phyloP scores from a whole-genome alignment of 2,329 filamentous ascomycete genomes.

The Drechslera avenae region DNA sequence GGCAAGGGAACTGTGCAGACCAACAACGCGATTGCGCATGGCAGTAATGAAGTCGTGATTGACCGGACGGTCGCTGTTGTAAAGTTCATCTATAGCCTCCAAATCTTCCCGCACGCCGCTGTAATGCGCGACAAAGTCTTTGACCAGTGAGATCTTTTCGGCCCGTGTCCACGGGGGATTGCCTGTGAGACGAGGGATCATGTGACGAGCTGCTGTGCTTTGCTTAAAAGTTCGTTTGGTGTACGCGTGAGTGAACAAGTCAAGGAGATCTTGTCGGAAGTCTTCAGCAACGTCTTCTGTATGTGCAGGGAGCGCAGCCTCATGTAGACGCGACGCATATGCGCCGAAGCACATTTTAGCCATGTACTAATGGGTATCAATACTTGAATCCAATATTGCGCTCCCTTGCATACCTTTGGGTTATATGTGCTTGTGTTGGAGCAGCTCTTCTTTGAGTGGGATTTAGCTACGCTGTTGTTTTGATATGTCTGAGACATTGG shows the following conservation, averaged over 20 bases:
- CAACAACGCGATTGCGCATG: not conserved
- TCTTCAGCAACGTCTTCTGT: constrained; percentile 1
- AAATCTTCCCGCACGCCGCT: not conserved
- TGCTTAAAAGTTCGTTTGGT: constrained; percentile 2
- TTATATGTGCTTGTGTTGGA: constrained; percentile 1
- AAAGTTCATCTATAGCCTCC: not conserved
- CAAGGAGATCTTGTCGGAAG: constrained; percentile 3
- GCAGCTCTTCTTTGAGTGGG: not conserved
- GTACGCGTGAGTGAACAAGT: constrained; percentile 4
- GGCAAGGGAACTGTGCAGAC: not conserved
- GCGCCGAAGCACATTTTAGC: constrained; percentile 7
- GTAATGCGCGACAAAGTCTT: constrained; percentile 5
- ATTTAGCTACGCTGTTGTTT: not conserved
- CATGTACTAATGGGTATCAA: constrained; percentile 6
- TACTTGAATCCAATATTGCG: too few species aligned
- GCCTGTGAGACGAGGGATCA: constrained; percentile 9
- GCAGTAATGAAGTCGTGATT: not conserved
- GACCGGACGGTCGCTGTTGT: not conserved
- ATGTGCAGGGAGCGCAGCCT: not conserved
- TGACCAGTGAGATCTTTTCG: constrained; percentile 1
- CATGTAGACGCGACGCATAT: constrained; percentile 1
- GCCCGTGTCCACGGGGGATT: not conserved
- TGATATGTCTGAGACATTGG: not conserved
- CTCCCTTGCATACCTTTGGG: not conserved
- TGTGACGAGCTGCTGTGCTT: constrained; percentile 1